phyloP scores from a whole-genome alignment of 73 alveolate species.

The Tetrahymena malaccensis region DNA sequence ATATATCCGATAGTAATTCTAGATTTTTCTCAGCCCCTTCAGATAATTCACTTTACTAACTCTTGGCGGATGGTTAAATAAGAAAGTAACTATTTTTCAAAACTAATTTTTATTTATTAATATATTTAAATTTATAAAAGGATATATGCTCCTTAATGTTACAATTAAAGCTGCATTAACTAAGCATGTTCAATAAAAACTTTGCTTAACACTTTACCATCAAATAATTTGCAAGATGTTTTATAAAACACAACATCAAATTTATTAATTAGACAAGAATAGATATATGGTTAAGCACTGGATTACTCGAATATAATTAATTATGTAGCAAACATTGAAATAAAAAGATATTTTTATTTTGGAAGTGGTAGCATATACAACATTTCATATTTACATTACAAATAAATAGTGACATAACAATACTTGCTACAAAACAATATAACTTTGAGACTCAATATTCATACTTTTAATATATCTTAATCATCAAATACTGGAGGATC shows the following conservation, averaged over 20 bases:
- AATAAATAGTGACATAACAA: neutral
- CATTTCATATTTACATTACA: neutral
- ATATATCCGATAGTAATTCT: neutral
- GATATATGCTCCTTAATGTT: neutral
- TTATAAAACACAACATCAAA: neutral
- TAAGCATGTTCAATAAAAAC: neutral
- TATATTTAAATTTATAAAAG: neutral
- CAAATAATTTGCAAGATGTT: neutral
- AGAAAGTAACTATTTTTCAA: neutral
- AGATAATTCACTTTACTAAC: neutral
- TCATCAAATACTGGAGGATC: neutral
- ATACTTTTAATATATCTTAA: neutral
- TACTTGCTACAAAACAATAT: neutral
- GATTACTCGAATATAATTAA: neutral
- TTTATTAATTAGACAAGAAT: neutral
- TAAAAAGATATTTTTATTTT: neutral
- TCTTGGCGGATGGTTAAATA: neutral
- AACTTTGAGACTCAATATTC: neutral
- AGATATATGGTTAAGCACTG: too few species aligned
- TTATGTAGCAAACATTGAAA: too few species aligned
- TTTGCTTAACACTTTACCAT: neutral
- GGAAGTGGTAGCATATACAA: neutral
- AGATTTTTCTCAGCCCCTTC: neutral
- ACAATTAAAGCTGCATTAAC: neutral
- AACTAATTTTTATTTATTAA: too few species aligned